Conservation (phyloP, 345 rosid species). For the Stellera chamaejasme region DNA sequence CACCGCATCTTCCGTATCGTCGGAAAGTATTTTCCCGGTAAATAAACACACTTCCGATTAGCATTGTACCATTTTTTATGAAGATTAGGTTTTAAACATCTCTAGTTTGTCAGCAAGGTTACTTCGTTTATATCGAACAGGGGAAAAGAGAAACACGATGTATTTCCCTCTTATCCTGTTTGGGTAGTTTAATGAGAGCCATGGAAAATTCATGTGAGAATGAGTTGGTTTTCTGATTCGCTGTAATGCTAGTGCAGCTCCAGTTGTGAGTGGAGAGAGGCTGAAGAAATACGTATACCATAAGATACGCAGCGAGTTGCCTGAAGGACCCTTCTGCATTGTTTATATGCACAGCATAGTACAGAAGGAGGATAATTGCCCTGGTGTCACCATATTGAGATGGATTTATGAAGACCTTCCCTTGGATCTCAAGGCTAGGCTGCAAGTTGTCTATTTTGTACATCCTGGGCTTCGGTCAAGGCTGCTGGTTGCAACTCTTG, state of each 20-base stretch:
- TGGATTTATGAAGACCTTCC: slow-evolving; percentile 96
- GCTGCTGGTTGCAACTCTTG: slow-evolving; percentile 78
- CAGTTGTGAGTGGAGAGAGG: slow-evolving; percentile 66
- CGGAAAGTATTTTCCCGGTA: slow-evolving; percentile 89
- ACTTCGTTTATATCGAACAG: no score
- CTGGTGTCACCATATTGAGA: slow-evolving; percentile 76
- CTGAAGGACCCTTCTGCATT: slow-evolving; percentile 75
- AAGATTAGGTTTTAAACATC: not conserved
- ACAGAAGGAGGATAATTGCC: slow-evolving; percentile 81
- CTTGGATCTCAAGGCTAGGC: slow-evolving; percentile 58
- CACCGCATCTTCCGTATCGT: slow-evolving; percentile 65
- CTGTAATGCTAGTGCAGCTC: slow-evolving; percentile 38
- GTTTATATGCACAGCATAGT: slow-evolving; percentile 82
- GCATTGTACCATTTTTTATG: no score
- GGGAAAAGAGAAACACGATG: no score
- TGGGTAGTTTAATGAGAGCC: not conserved
- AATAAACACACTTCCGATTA: not conserved
- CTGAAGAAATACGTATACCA: slow-evolving; percentile 71
- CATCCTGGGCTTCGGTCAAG: slow-evolving; percentile 92
- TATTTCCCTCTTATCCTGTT: not conserved
- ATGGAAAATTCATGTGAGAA: not conserved
- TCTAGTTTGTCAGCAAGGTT: no score
- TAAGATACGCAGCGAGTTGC: slow-evolving; percentile 61
- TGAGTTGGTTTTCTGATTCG: not conserved
- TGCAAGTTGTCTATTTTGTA: slow-evolving; percentile 66